Conservation (phyloP, 495 filamentous ascomycete genomes). For the Penicillium parvum region DNA sequence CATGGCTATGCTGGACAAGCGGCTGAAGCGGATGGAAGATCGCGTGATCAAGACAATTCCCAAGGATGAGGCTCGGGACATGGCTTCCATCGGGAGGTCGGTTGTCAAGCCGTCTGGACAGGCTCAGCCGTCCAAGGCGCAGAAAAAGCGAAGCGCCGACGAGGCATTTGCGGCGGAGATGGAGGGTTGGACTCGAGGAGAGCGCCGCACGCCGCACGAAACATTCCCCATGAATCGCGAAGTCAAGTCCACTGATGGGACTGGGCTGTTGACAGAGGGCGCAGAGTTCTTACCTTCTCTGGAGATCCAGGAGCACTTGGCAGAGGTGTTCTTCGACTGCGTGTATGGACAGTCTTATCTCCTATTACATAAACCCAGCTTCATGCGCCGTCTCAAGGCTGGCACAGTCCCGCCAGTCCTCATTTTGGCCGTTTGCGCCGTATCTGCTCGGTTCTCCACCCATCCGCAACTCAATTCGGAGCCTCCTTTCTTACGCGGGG, state of each 20-base stretch:
- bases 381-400: slow-evolving; percentile 74
- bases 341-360: slow-evolving; percentile 95
- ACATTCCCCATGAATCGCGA: slow-evolving; percentile 54
- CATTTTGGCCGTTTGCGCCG: slow-evolving; percentile 85
- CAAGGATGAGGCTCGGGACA: slow-evolving; percentile 64
- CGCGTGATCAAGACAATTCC: slow-evolving; percentile 94
- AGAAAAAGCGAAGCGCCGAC: slow-evolving; percentile 81
- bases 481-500: slow-evolving; percentile 85
- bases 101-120: slow-evolving; percentile 75
- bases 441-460: slow-evolving; percentile 91
- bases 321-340: slow-evolving; percentile 94
- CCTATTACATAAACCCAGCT: slow-evolving; percentile 94
- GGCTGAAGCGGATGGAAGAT: slow-evolving; percentile 93
- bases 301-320: slow-evolving; percentile 90
- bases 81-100: slow-evolving; percentile 62
- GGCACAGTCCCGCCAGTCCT: slow-evolving; percentile 77
- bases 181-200: slow-evolving; percentile 72
- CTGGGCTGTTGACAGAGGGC: slow-evolving; percentile 70
- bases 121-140: slow-evolving; percentile 50
- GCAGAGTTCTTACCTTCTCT: slow-evolving; percentile 77
- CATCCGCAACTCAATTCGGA: slow-evolving; percentile 81
- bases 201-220: slow-evolving; percentile 42
- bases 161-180: slow-evolving; percentile 83
- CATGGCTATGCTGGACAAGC: slow-evolving; percentile 98
- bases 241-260: slow-evolving; percentile 62